Conservation (phyloP, 805 yeast genomes). For the Lachancea dasiensis region DNA sequence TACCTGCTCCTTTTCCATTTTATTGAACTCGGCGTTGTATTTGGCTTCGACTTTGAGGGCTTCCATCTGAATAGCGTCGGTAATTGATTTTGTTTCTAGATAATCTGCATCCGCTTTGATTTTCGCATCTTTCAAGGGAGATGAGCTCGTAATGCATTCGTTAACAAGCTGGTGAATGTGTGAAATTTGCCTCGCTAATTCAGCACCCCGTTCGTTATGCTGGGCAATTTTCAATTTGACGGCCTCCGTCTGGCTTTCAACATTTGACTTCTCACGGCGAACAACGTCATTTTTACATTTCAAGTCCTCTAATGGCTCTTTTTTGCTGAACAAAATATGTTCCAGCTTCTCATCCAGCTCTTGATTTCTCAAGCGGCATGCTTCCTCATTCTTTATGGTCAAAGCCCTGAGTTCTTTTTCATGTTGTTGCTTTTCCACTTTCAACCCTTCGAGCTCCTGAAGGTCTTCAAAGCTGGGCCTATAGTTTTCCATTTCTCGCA, state of each 20-base stretch:
- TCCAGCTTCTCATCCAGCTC: slow-evolving; percentile 20
- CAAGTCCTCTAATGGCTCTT: slow-evolving; percentile 22
- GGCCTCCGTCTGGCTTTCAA: slow-evolving; percentile 15
- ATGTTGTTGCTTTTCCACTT: slow-evolving; percentile 20
- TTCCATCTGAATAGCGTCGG: slow-evolving; percentile 20
- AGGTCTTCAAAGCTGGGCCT: slow-evolving; percentile 30
- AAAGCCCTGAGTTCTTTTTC: slow-evolving; percentile 13
- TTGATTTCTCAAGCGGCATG: slow-evolving; percentile 11
- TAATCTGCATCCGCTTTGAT: slow-evolving; percentile 24
- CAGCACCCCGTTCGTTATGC: slow-evolving; percentile 15
- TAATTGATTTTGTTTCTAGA: slow-evolving; percentile 16
- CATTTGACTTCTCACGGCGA: slow-evolving; percentile 10
- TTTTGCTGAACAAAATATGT: slow-evolving; percentile 17
- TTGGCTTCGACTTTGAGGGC: slow-evolving; percentile 16
- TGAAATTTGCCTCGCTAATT: slow-evolving; percentile 11
- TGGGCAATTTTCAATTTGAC: slow-evolving; percentile 19
- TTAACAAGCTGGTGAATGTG: slow-evolving; percentile 7
- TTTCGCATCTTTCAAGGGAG: slow-evolving; percentile 2
- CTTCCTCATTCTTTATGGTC: slow-evolving; percentile 12
- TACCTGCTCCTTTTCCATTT: slow-evolving; percentile 33
- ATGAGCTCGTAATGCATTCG: not conserved
- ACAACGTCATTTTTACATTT: slow-evolving; percentile 15
- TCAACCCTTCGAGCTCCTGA: slow-evolving; percentile 25
- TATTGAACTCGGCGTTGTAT: slow-evolving; percentile 25
- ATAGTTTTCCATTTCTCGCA: slow-evolving; percentile 23